Percentiles rank a stretch among this genome's conserved stretches.
phyloP scores from a whole-genome alignment of 2,329 filamentous ascomycete genomes.

The Monascus ruber region DNA sequence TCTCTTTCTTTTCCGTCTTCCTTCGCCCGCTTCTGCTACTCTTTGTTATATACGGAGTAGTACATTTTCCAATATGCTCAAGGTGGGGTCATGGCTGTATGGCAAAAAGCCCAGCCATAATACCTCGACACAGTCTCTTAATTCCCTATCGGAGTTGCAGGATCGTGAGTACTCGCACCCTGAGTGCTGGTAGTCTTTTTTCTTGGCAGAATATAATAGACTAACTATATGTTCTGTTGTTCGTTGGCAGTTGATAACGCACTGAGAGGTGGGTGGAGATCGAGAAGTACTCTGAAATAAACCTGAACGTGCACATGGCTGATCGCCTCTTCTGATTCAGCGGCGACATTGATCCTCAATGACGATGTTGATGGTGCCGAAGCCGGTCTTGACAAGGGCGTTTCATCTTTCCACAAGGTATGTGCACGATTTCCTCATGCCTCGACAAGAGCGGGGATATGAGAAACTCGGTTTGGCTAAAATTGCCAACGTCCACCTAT shows the following conservation, averaged over 20 bases:
- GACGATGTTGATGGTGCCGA: constrained; percentile 84
- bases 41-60: neutral
- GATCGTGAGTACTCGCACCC: constrained; percentile 24
- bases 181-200: too few species aligned
- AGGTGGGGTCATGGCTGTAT: constrained; percentile 35
- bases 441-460: too few species aligned
- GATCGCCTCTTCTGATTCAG: constrained; percentile 20
- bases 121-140: constrained; percentile 44
- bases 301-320: constrained; percentile 1
- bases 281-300: too few species aligned
- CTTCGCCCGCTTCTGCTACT: neutral
- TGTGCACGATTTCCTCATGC: constrained; percentile 4
- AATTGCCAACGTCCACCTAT: too few species aligned
- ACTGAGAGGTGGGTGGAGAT: constrained; percentile 27
- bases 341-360: constrained; percentile 66
- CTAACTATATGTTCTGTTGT: constrained; percentile 3
- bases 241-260: constrained; percentile 28
- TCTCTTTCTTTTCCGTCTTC: neutral
- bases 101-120: constrained; percentile 28
- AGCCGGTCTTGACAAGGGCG: constrained; percentile 55
- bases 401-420: constrained; percentile 76
- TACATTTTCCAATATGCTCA: constrained; percentile 21
- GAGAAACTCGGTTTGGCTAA: too few species aligned
- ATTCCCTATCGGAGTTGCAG: constrained; percentile 46
- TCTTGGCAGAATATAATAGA: too few species aligned